Conservation (phyloP, 2,329 filamentous ascomycete genomes). For the Xylaria sp. region DNA sequence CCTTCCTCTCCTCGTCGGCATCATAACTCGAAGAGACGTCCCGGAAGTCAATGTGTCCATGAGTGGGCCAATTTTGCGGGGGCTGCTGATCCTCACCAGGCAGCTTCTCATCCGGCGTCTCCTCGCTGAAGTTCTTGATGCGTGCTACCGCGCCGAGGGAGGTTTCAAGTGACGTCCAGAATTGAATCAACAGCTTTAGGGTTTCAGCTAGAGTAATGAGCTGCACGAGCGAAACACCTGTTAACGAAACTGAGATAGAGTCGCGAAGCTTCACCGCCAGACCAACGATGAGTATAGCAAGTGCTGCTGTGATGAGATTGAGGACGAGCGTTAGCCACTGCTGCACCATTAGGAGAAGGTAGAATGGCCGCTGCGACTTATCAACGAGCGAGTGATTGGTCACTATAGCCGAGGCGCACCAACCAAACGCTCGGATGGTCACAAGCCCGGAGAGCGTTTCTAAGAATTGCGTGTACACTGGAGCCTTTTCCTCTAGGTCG, state of each 20-base stretch:
- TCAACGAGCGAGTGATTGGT: slow-evolving; percentile 49
- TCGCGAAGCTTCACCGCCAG: slow-evolving; percentile 9
- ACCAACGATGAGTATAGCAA: neutral
- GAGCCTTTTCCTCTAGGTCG: slow-evolving; percentile 62
- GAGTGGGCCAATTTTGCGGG: neutral
- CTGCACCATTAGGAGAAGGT: slow-evolving; percentile 51
- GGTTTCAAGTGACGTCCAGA: neutral
- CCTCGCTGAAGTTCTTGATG: neutral
- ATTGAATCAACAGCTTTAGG: neutral
- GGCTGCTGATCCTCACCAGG: neutral
- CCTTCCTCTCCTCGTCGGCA: too few species aligned
- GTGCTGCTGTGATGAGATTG: slow-evolving; percentile 6
- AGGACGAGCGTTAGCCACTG: slow-evolving; percentile 45
- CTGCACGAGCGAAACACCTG: neutral
- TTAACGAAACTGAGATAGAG: neutral
- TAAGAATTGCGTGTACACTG: slow-evolving; percentile 59
- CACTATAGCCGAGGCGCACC: slow-evolving; percentile 51
- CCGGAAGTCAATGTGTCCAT: neutral
- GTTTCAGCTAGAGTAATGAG: neutral
- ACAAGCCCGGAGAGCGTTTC: slow-evolving; percentile 55
- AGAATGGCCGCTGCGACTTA: slow-evolving; percentile 50
- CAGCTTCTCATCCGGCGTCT: neutral
- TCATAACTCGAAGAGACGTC: neutral
- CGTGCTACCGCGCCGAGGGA: neutral
- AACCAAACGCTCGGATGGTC: slow-evolving; percentile 60